phyloP scores from a whole-genome alignment of 768 basidiomycete genomes.

The Mycena maculata region DNA sequence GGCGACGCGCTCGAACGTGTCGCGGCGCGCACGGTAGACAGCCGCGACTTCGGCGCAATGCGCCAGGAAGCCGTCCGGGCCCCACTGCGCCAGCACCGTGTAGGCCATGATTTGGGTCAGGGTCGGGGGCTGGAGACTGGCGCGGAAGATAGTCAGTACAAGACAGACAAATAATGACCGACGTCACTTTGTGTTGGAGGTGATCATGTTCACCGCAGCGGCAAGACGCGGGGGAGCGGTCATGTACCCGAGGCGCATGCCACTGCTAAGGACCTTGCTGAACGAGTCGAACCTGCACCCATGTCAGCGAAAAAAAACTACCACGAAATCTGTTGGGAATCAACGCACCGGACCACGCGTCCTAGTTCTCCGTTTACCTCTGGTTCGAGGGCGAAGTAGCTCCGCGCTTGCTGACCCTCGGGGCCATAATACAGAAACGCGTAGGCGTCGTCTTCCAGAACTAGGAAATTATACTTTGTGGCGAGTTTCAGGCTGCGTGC shows the following conservation, averaged over 20 bases:
- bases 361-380: slow-evolving; percentile 55
- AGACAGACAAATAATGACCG: no score
- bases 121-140: slow-evolving; percentile 63
- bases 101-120: slow-evolving; percentile 62
- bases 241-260: slow-evolving; percentile 73
- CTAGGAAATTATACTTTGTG: slow-evolving; percentile 66
- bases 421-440: slow-evolving; percentile 35
- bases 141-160: no score
- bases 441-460: slow-evolving; percentile 54
- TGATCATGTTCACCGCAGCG: slow-evolving; percentile 66
- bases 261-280: slow-evolving; percentile 70
- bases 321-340: no score
- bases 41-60: slow-evolving; percentile 67
- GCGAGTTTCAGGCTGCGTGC: slow-evolving; percentile 62
- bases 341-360: slow-evolving; percentile 59
- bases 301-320: no score
- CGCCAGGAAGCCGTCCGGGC: slow-evolving; percentile 67
- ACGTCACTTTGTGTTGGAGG: slow-evolving; percentile 49
- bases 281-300: slow-evolving; percentile 75
- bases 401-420: slow-evolving; percentile 38
- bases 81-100: slow-evolving; percentile 65
- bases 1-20: slow-evolving; percentile 71
- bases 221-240: slow-evolving; percentile 67
- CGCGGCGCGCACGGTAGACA: slow-evolving; percentile 67
- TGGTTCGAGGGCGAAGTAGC: slow-evolving; percentile 47